Conservation (phyloP, 352 stramenopile genomes). For the Globisporangium alternatum region DNA sequence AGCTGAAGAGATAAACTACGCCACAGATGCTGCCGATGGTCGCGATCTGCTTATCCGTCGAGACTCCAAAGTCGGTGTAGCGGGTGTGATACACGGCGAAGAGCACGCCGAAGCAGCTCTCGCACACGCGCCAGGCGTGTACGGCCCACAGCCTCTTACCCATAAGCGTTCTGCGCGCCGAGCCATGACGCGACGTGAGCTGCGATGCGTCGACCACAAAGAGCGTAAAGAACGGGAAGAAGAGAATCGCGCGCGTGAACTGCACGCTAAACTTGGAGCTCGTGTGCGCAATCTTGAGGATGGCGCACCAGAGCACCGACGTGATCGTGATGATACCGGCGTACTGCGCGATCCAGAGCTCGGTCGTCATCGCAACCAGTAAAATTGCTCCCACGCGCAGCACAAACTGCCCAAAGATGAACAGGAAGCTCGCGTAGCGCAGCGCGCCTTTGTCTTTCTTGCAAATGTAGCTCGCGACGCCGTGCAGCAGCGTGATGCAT, state of each 20-base stretch:
- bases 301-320: slow-evolving; percentile 30
- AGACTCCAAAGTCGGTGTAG: slow-evolving; percentile 63
- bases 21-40: slow-evolving; percentile 35
- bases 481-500: slow-evolving; percentile 45
- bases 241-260: slow-evolving; percentile 42
- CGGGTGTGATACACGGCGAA: slow-evolving; percentile 38
- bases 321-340: slow-evolving; percentile 29
- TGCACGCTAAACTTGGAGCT: slow-evolving; percentile 29
- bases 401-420: slow-evolving; percentile 58
- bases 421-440: slow-evolving; percentile 34
- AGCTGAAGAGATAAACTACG: slow-evolving; percentile 29
- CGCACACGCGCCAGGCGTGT: slow-evolving; percentile 52
- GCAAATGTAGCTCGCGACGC: slow-evolving; percentile 37
- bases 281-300: slow-evolving; percentile 42
- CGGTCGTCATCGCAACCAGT: slow-evolving; percentile 63
- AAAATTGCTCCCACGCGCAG: slow-evolving; percentile 58
- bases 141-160: slow-evolving; percentile 34
- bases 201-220: slow-evolving; percentile 56
- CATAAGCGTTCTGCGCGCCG: slow-evolving; percentile 30
- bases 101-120: slow-evolving; percentile 45
- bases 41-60: slow-evolving; percentile 33
- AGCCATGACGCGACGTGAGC: slow-evolving; percentile 31
- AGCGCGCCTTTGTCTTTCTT: slow-evolving; percentile 38
- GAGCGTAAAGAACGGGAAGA: slow-evolving; percentile 68
- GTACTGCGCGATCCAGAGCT: slow-evolving; percentile 37